Evolutionary conservation across 805 yeast genomes (phyloP), one percentile per base, ranked within the genome.

Genomic region (Candida boleticola): DNA sequence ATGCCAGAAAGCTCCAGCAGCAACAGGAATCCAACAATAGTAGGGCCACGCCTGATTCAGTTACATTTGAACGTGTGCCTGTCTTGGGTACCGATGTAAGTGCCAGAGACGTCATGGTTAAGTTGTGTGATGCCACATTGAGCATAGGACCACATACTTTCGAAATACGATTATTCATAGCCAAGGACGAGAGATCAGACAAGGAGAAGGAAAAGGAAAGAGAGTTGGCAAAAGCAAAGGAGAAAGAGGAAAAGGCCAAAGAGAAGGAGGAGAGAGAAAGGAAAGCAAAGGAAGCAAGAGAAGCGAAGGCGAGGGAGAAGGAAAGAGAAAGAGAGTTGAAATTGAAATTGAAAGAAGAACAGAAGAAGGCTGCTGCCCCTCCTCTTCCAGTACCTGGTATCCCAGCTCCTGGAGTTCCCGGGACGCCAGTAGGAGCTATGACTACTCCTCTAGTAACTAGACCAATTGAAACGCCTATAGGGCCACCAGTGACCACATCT

Each of bases 71-170:
- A 39, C 48, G 72, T 30, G 49, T 38, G 40, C 72, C 68, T 40
- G 73, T 59, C 41, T 61, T 63, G 45, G 62, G 70, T 6, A 49
- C 58, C 14, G 74, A 68, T 11, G 64, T 65, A 3, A 79, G 77
- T 55, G 83, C 86, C 3, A 69, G 95, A 52, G 97, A 92, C 49
- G 82, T 82, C 42, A 89, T 90, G 96, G 83, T 89, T 45, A 89
- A 89, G 57, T 66, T 93, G 43, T 80, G 92, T 51, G 97, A 90
- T 51, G 80, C 90, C 46, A 64, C 68, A 1, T 63, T 89, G 64
- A 68, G 72, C 9, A 72, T 85, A 18, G 98, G 97, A 0, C 96
- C 97, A 0, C 99, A 92, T 62, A 62, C 68, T 0, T 88, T 88
- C 63, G 88, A 82, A 30, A 74, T 85, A 1, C 68, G 95, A 46